phyloP scores from a whole-genome alignment of 2,329 filamentous ascomycete species.

The Kalaharituber pfeilii region DNA sequence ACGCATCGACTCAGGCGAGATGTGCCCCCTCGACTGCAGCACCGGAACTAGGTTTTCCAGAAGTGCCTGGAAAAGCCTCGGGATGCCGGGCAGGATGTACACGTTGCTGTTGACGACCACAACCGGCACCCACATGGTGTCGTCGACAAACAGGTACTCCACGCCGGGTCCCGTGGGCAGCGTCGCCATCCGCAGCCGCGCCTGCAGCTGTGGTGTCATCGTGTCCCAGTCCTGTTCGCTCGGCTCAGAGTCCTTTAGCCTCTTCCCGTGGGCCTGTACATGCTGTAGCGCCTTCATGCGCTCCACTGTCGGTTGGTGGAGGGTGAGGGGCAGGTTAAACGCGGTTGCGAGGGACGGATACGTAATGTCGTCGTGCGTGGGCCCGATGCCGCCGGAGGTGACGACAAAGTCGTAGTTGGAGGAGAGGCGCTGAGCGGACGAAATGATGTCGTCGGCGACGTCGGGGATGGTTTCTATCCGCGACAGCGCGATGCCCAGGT shows the following conservation, averaged over 20 bases:
- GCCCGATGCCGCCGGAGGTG: conserved; percentile 87
- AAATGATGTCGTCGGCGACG: conserved; percentile 75
- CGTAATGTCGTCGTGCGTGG: conserved; percentile 95
- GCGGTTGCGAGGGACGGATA: conserved; percentile 88
- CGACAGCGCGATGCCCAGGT: conserved; percentile 51
- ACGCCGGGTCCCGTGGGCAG: conserved; percentile 56
- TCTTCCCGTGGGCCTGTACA: not conserved
- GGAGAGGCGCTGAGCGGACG: conserved; percentile 76
- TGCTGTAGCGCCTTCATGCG: conserved; percentile 44
- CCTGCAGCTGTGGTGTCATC: conserved; percentile 58
- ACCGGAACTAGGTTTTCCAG: conserved; percentile 58
- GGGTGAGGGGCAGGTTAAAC: conserved; percentile 55
- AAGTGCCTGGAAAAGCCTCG: conserved; percentile 62
- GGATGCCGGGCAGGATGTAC: conserved; percentile 82
- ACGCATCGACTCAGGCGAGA: conserved; percentile 36
- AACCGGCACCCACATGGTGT: conserved; percentile 82
- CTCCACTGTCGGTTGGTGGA: conserved; percentile 59
- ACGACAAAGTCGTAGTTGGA: conserved; percentile 83
- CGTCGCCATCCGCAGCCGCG: conserved; percentile 79
- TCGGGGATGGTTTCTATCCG: conserved; percentile 86
- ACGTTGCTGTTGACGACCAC: conserved; percentile 77
- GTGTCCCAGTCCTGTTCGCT: conserved; percentile 54
- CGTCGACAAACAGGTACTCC: conserved; percentile 61
- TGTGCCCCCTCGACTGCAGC: conserved; percentile 53
- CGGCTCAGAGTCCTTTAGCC: not conserved